Percentiles rank a stretch among this genome's conserved stretches.
Evolutionary conservation across 257 asterid genomes (phyloP).

Genomic region (Gentiana straminea): DNA sequence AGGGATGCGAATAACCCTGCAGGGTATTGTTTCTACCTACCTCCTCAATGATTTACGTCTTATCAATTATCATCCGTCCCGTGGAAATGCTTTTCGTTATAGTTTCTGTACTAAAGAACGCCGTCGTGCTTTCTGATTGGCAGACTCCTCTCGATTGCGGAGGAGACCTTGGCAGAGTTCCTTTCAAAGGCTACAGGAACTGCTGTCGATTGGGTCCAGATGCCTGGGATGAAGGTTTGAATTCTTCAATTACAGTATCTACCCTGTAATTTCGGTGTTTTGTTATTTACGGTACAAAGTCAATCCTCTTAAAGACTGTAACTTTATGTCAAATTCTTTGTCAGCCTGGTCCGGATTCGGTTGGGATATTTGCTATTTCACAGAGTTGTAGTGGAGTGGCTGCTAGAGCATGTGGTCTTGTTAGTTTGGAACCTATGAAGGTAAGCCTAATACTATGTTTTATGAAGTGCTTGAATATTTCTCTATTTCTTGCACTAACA

Average conservation of each 20-base stretch:
- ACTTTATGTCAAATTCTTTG: slow-evolving; percentile 10
- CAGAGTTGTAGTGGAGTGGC: slow-evolving; percentile 93
- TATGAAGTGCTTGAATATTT: neutral
- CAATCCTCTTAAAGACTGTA: slow-evolving; percentile 5
- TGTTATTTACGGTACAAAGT: neutral
- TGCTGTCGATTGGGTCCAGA: slow-evolving; percentile 99
- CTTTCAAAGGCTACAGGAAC: slow-evolving; percentile 99
- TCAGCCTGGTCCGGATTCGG: slow-evolving; percentile 99
- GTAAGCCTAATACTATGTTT: slow-evolving; percentile 18
- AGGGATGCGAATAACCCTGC: slow-evolving; percentile 95
- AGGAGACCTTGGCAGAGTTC: slow-evolving; percentile 99
- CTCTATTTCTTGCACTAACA: neutral
- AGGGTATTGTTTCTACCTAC: slow-evolving; percentile 46
- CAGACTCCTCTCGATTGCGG: slow-evolving; percentile 96
- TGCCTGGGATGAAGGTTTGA: slow-evolving; percentile 99
- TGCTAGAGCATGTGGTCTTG: slow-evolving; percentile 99
- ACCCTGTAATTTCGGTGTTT: neutral
- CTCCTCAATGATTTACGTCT: neutral
- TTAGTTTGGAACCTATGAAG: slow-evolving; percentile 90
- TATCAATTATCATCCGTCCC: neutral
- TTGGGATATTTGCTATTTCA: slow-evolving; percentile 98
- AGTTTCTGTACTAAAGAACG: neutral
- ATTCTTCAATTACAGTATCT: slow-evolving; percentile 2
- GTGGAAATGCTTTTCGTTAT: neutral
- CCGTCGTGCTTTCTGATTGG: neutral